These are phyloP conservation scores for Babesia bovis DNA, from an alignment of 169 alveolate species.

Conservation along the genomic window DNA sequence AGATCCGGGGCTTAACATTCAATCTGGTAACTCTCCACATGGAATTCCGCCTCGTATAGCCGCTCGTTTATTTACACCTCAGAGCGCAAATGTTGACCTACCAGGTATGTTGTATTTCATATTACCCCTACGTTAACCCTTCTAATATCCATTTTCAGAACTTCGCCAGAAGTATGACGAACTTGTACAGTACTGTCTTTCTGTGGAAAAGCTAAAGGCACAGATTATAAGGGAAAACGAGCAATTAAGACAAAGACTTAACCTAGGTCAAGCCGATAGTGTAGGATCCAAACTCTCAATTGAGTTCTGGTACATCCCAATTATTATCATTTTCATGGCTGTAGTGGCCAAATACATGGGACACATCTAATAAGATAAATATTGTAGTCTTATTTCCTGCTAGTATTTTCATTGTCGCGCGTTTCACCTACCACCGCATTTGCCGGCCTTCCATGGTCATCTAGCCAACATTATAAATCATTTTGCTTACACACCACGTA, in stretches of 20 bases:
- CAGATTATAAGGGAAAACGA: conserved; percentile 77
- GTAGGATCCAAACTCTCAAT: conserved; percentile 42
- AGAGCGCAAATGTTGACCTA: conserved; percentile 73
- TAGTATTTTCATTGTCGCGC: background rate
- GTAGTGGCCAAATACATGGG: conserved; percentile 58
- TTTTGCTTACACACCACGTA: conserved; percentile 1
- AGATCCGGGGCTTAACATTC: conserved; percentile 70
- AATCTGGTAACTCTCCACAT: conserved; percentile 67
- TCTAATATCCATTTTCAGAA: conserved; percentile 50
- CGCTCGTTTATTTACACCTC: conserved; percentile 68
- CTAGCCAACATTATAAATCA: background rate
- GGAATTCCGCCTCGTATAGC: conserved; percentile 75
- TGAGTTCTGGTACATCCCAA: conserved; percentile 68
- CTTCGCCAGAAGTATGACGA: conserved; percentile 81
- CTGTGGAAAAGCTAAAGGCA: conserved; percentile 83
- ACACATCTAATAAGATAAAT: conserved; percentile 30
- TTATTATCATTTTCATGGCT: conserved; percentile 45
- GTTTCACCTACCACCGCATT: no score
- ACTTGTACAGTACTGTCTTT: conserved; percentile 82
- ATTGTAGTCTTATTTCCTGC: background rate
- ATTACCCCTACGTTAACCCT: background rate
- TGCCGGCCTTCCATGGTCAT: background rate
- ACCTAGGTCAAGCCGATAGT: conserved; percentile 26
- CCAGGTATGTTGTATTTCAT: conserved; percentile 29
- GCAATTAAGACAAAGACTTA: conserved; percentile 63